phyloP scores from a whole-genome alignment of 495 filamentous ascomycete genomes.

The Podospora conica region DNA sequence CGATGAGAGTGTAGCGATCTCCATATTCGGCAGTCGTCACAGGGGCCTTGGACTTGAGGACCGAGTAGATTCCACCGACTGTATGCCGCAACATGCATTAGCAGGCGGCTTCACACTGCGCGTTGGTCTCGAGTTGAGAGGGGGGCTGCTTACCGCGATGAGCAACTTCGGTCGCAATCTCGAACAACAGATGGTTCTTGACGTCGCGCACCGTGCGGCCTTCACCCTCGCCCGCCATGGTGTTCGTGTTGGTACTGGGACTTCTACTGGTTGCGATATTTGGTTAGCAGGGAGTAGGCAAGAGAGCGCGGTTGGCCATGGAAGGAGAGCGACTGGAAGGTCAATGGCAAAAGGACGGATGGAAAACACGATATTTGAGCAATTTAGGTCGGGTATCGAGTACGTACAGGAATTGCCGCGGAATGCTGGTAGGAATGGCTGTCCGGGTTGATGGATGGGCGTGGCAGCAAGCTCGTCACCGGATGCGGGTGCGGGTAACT shows the following conservation, averaged over 20 bases:
- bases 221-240: slow-evolving; percentile 28
- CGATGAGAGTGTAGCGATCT: slow-evolving; percentile 90
- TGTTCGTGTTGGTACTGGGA: slow-evolving; percentile 1
- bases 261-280: not conserved
- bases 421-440: slow-evolving; percentile 11
- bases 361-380: slow-evolving; percentile 2
- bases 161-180: slow-evolving; percentile 93
- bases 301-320: not conserved
- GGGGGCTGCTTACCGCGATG: slow-evolving; percentile 64
- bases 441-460: not conserved
- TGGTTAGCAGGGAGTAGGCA: slow-evolving; percentile 3
- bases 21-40: slow-evolving; percentile 99
- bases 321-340: not conserved
- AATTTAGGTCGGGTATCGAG: not conserved
- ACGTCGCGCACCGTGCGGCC: slow-evolving; percentile 40
- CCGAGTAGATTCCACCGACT: slow-evolving; percentile 98
- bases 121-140: not conserved
- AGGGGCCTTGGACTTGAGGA: slow-evolving; percentile 96
- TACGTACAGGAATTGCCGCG: slow-evolving; percentile 2
- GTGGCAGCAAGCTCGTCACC: not conserved
- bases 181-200: slow-evolving; percentile 64
- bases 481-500: slow-evolving; percentile 4
- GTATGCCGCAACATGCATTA: not conserved
- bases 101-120: not conserved
- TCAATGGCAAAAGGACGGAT: not conserved